Conservation (phyloP, 257 asterid genomes). For the Haberlea rhodopensis region DNA sequence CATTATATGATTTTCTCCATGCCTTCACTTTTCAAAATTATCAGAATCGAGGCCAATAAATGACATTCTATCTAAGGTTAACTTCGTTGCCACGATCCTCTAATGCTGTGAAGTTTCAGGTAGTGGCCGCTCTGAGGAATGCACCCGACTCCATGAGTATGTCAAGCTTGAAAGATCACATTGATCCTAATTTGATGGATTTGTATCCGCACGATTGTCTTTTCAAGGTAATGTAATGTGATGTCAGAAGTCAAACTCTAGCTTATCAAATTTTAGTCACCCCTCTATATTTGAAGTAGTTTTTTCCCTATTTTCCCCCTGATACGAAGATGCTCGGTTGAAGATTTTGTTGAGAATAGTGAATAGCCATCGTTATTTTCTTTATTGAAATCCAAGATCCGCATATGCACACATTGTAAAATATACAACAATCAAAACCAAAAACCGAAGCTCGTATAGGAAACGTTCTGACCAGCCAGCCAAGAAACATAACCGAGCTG, state of each 20-base stretch:
- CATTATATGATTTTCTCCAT: too few species aligned
- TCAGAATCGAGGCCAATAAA: too few species aligned
- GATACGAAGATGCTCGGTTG: too few species aligned
- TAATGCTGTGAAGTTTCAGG: constrained; percentile 50
- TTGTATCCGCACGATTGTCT: constrained; percentile 91
- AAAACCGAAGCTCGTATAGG: too few species aligned
- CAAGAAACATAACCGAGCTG: not conserved
- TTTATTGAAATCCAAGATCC: too few species aligned
- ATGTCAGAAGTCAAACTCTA: not conserved
- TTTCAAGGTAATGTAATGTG: constrained; percentile 71
- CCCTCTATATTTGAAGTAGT: too few species aligned
- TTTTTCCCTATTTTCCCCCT: too few species aligned
- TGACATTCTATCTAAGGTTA: not conserved
- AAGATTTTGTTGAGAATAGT: too few species aligned
- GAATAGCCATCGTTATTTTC: too few species aligned
- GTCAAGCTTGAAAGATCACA: constrained; percentile 77
- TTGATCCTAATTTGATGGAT: constrained; percentile 76
- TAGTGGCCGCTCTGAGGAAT: constrained; percentile 77
- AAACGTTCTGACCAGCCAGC: not conserved
- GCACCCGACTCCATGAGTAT: constrained; percentile 78
- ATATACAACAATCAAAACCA: too few species aligned
- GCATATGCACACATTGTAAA: too few species aligned
- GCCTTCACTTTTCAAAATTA: not conserved
- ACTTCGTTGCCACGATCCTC: not conserved
- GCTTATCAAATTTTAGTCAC: not conserved